These are phyloP conservation scores for Wickerhamiella qilinensis DNA, from an alignment of 805 yeast species.

Conservation along the genomic window DNA sequence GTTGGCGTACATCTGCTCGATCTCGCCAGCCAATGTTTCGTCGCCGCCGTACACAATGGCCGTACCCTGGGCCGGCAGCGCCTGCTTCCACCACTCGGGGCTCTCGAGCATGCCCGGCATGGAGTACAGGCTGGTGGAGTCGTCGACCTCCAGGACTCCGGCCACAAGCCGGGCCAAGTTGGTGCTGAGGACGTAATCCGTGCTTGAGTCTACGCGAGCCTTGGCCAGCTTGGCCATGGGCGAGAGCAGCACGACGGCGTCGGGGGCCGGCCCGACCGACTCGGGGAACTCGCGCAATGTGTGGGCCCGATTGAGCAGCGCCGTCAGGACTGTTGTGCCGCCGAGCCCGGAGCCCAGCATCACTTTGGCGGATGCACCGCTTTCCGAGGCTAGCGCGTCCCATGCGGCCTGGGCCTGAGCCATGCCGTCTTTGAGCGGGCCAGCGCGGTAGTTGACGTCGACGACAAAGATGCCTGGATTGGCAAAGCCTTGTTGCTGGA, in stretches of 20 bases:
- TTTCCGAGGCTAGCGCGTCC: slow-evolving; percentile 15
- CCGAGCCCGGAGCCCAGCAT: slow-evolving; percentile 35
- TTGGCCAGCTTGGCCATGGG: slow-evolving; percentile 18
- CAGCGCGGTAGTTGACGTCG: slow-evolving; percentile 15
- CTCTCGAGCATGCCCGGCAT: slow-evolving; percentile 13
- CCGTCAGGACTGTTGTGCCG: slow-evolving; percentile 27
- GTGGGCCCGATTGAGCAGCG: slow-evolving; percentile 24
- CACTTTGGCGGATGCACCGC: slow-evolving; percentile 20
- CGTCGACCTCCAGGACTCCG: slow-evolving; percentile 2
- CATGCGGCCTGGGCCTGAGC: slow-evolving; percentile 20
- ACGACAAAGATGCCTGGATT: slow-evolving; percentile 32
- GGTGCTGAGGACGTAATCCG: slow-evolving; percentile 7
- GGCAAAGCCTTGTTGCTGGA: slow-evolving; percentile 33
- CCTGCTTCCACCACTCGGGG: slow-evolving; percentile 24
- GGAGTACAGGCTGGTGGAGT: slow-evolving; percentile 7
- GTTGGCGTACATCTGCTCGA: slow-evolving; percentile 20
- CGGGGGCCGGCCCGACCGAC: slow-evolving; percentile 15
- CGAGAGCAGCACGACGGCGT: slow-evolving; percentile 21
- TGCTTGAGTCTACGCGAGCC: slow-evolving; percentile 4
- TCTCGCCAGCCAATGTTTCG: slow-evolving; percentile 27
- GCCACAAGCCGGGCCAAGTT: slow-evolving; percentile 3
- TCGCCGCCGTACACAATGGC: slow-evolving; percentile 29
- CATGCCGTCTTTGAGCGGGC: slow-evolving; percentile 18
- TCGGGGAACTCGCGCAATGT: slow-evolving; percentile 15
- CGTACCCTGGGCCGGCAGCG: slow-evolving; percentile 29